Evolutionary conservation across 352 stramenopile species (phyloP).

Genomic region (Globisporangium nodosum): DNA sequence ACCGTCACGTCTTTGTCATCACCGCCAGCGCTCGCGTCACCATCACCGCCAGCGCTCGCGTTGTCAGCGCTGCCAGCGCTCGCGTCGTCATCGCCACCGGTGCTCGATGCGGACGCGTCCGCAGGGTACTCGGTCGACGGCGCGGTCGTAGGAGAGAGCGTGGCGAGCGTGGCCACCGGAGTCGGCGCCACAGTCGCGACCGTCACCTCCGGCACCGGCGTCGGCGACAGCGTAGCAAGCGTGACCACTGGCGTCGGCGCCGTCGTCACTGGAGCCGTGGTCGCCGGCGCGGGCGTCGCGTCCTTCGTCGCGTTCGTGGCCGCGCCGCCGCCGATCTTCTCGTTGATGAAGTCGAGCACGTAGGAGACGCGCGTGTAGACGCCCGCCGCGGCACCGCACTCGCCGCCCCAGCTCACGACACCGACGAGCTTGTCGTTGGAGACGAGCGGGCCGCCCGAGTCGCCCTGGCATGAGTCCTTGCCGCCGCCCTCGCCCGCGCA

Average conservation of each 20-base stretch:
- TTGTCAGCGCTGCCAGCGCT: background rate
- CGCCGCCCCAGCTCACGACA: slow-evolving; percentile 63
- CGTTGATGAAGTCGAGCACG: slow-evolving; percentile 52
- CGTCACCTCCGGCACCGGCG: background rate
- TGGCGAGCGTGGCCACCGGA: background rate
- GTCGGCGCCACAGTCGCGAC: background rate
- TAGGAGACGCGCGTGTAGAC: slow-evolving; percentile 53
- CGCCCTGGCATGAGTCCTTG: slow-evolving; percentile 61
- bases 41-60: background rate
- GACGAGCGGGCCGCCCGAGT: slow-evolving; percentile 60
- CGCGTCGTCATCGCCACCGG: background rate
- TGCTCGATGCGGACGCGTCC: background rate
- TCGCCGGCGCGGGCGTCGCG: background rate
- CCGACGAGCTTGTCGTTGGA: slow-evolving; percentile 44
- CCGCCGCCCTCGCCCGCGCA: slow-evolving; percentile 43
- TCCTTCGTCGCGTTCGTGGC: slow-evolving; percentile 9
- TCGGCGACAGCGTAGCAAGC: background rate
- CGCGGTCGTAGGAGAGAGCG: background rate
- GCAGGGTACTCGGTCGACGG: slow-evolving; percentile 1
- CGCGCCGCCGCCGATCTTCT: slow-evolving; percentile 29
- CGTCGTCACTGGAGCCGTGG: background rate
- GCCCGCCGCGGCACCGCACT: slow-evolving; percentile 41
- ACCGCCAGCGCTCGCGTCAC: background rate
- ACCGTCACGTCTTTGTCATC: background rate
- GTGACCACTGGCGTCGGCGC: background rate